Evolutionary conservation across 2,329 filamentous ascomycete genomes (phyloP).

Genomic region (Scytalidium lignicola): DNA sequence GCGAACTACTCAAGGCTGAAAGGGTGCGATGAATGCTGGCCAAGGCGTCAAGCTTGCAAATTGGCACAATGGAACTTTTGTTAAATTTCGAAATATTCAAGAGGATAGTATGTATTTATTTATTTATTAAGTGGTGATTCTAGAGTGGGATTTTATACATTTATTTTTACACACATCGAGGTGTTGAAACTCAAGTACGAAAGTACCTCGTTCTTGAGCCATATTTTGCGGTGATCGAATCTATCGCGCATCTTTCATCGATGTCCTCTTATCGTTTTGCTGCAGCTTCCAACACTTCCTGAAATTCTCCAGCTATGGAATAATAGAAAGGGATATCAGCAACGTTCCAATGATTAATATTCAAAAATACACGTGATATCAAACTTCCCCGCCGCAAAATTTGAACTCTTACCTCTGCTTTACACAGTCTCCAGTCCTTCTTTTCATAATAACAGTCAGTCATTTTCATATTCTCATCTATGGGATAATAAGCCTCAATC

Average conservation of each 20-base stretch:
- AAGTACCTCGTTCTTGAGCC: too few relatives aligned
- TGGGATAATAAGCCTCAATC: slow-evolving; percentile 1
- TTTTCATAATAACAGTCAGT: slow-evolving; percentile 95
- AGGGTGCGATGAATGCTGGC: too few relatives aligned
- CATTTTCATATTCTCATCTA: slow-evolving; percentile 84
- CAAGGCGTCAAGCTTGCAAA: not conserved
- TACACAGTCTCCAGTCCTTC: slow-evolving; percentile 91
- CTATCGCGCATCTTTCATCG: slow-evolving; percentile 60
- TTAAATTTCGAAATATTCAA: too few relatives aligned
- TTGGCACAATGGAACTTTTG: not conserved
- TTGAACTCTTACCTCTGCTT: slow-evolving; percentile 66
- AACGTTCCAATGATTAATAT: not conserved
- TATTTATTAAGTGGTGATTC: not conserved
- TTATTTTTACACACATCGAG: not conserved
- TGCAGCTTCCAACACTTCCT: slow-evolving; percentile 87
- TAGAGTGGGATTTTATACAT: not conserved
- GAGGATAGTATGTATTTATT: too few relatives aligned
- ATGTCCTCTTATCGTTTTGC: slow-evolving; percentile 79
- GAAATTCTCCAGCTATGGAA: slow-evolving; percentile 77
- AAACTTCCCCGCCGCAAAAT: slow-evolving; percentile 15
- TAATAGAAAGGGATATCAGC: slow-evolving; percentile 8
- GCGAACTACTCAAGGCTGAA: slow-evolving; percentile 6
- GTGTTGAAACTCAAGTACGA: too few relatives aligned
- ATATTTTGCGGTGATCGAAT: too few relatives aligned
- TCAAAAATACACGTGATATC: slow-evolving; percentile 18